A percentile compares a stretch with the other conserved stretches of the same genome.
Conservation (phyloP, 495 filamentous ascomycete species). For the Talaromyces stipitatus region DNA sequence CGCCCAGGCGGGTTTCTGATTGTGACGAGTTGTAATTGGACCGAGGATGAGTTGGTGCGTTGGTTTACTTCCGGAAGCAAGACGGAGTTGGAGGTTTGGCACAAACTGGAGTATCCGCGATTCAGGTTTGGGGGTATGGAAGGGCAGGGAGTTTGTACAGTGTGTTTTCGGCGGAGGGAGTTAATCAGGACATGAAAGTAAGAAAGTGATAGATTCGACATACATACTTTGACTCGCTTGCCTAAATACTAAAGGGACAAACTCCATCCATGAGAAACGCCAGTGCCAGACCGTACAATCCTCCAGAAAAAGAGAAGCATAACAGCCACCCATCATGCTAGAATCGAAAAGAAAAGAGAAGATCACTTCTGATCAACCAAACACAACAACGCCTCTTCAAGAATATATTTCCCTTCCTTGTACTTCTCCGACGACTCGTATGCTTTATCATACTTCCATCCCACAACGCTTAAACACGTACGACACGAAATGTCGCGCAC, state of each 20-base stretch:
- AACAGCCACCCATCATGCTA: neutral
- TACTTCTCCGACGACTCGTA: conserved; percentile 91
- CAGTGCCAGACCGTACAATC: neutral
- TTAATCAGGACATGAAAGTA: neutral
- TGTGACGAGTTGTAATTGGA: conserved; percentile 97
- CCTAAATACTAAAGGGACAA: too few relatives aligned
- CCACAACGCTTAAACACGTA: conserved; percentile 85
- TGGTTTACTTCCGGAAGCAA: conserved; percentile 55
- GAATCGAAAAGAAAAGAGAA: neutral
- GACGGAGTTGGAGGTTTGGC: conserved; percentile 46
- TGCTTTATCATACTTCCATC: conserved; percentile 99
- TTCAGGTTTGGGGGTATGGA: conserved; percentile 83
- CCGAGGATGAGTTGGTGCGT: conserved; percentile 68
- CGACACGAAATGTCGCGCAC: conserved; percentile 87
- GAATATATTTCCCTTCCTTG: conserved; percentile 96
- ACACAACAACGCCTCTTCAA: conserved; percentile 87
- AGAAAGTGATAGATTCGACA: neutral
- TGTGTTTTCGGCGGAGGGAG: conserved; percentile 54
- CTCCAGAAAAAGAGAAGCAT: neutral
- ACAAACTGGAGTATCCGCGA: conserved; percentile 67
- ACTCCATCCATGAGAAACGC: neutral
- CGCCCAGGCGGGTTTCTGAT: conserved; percentile 64
- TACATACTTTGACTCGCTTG: too few relatives aligned
- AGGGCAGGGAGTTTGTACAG: conserved; percentile 74
- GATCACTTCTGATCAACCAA: conserved; percentile 47